Evolutionary conservation across 2,329 filamentous ascomycete species (phyloP), one percentile per base, ranked within the genome.

Genomic region (Nannizzia gypsea): DNA sequence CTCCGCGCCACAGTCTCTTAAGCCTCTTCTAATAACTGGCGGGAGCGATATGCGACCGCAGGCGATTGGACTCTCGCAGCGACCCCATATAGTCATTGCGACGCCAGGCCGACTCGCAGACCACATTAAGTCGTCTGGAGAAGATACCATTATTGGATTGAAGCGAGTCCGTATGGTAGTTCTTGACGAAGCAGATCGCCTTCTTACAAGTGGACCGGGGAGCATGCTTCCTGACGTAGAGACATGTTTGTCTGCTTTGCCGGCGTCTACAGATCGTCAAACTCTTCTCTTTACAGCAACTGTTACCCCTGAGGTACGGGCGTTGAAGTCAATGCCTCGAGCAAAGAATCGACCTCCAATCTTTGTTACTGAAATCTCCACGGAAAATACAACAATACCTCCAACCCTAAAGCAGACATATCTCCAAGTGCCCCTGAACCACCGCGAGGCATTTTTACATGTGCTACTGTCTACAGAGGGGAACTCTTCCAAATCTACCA

Each of bases 221-320:
- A 91, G 86, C 73, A 96, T 96, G 91, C 80, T 96, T n/a, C 87
- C 89, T 3, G 93, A 96, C 68, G 84, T 99, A 1, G 89, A 95
- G 70, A 89, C 90, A 63, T 96, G 91, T 69, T 80, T 99, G 3
- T 85, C 84, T 1, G 85, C 86, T 1, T 80, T 99, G 0, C 93
- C 93, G 0, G 84, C 88, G 0, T 82, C 89, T 3, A 76, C 81
- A 1, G 80, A 89, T 68, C 83, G 93, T n/a, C 91, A 99, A 73
- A 99, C 92, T 0, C 83, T 95, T 15, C 82, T 99, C 2, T 99
- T 99, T 76, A 99, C 93, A 6, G 93, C 93, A 15, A 99, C 93
- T 1, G 85, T 99, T 48, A 97, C 93, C 0, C 85, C 89, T 2
- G 92, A 97, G 76, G 90, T 99, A 3, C 84, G 89, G 56, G 89